Evolutionary conservation across 1,139 yeast species (phyloP).

Genomic region (Geotrichum phurueaensis): DNA sequence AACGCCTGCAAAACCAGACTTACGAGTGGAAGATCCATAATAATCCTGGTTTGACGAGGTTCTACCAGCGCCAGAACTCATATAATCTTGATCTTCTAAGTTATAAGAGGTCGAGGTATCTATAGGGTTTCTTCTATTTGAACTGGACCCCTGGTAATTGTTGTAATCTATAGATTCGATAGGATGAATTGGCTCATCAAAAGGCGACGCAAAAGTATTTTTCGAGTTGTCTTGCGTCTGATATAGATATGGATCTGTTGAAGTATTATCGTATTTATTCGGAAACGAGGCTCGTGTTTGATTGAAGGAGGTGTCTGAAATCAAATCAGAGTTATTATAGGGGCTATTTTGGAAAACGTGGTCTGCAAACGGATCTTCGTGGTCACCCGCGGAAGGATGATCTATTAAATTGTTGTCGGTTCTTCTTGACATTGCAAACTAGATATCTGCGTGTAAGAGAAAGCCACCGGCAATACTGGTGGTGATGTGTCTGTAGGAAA

Average conservation of each 20-base stretch:
- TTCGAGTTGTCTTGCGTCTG: conserved; percentile 3
- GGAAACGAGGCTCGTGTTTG: conserved; percentile 7
- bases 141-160: conserved; percentile 1
- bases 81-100: conserved; percentile 15
- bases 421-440: conserved; percentile 10
- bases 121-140: neutral
- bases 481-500: neutral
- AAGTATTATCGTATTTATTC: conserved; percentile 14
- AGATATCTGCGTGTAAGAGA: neutral
- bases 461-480: conserved; percentile 2
- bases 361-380: conserved; percentile 16
- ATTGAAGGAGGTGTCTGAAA: conserved; percentile 3
- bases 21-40: conserved; percentile 10
- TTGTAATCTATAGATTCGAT: conserved; percentile 12
- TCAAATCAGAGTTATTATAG: conserved; percentile 7
- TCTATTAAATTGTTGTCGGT: conserved; percentile 15
- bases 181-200: conserved; percentile 16
- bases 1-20: conserved; percentile 27
- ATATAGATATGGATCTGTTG: conserved; percentile 13
- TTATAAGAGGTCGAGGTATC: conserved; percentile 1
- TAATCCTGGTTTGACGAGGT: conserved; percentile 6
- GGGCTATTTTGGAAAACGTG: neutral
- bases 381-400: conserved; percentile 13
- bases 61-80: conserved; percentile 1
- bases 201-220: conserved; percentile 13